Percentiles rank a stretch among this genome's conserved stretches.
These are phyloP conservation scores for Collybiopsis luxurians DNA, from an alignment of 768 basidiomycete genomes.

Conservation along the genomic window DNA sequence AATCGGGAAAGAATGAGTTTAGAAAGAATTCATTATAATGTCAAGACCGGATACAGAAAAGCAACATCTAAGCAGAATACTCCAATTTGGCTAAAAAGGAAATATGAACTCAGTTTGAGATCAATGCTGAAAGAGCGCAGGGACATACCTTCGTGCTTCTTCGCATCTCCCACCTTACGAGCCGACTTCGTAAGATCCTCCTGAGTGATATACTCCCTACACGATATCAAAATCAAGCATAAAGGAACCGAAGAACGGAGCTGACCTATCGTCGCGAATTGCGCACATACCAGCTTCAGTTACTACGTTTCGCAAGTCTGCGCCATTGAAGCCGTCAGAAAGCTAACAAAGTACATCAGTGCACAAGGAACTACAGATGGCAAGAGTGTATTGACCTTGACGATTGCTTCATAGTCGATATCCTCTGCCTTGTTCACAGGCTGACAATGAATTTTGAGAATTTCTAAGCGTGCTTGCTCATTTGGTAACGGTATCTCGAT, in stretches of 20 bases:
- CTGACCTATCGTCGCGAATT: slow-evolving; percentile 89
- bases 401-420: slow-evolving; percentile 97
- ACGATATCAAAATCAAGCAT: slow-evolving; percentile 2
- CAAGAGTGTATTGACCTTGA: slow-evolving; percentile 58
- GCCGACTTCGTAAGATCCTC: slow-evolving; percentile 97
- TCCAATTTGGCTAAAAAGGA: slow-evolving; percentile 48
- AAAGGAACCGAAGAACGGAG: slow-evolving; percentile 1
- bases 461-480: slow-evolving; percentile 93
- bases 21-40: neutral
- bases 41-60: too few relatives aligned
- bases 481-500: slow-evolving; percentile 98
- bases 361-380: neutral
- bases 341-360: slow-evolving; percentile 4
- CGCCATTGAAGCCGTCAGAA: slow-evolving; percentile 45
- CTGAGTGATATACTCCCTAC: slow-evolving; percentile 85
- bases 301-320: slow-evolving; percentile 92
- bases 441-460: slow-evolving; percentile 94
- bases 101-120: slow-evolving; percentile 6
- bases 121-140: neutral
- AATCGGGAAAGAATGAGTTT: too few relatives aligned
- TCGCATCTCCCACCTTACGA: slow-evolving; percentile 91
- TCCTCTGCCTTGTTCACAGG: slow-evolving; percentile 95
- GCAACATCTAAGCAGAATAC: slow-evolving; percentile 29
- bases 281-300: slow-evolving; percentile 99
- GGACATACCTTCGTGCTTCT: slow-evolving; percentile 92